Base-by-base conservation (phyloP, 148 eudicot species). In the Rhododendron henanense region DNA sequence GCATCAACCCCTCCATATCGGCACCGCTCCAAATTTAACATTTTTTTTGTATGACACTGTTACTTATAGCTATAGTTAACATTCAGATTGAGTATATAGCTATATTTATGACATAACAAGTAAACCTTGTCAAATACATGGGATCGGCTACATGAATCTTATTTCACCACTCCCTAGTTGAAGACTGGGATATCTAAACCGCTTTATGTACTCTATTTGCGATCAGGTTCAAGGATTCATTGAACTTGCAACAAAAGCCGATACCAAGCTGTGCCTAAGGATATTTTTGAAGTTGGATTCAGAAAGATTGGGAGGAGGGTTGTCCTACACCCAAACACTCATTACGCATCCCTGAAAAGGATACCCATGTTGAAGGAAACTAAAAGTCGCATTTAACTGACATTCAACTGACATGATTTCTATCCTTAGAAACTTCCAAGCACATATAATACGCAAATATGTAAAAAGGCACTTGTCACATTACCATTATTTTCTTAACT, bases 401-500 rank as follows among this genome's bases (percentile, higher is more conserved):
- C 76, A 28, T 33, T 41, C 47, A 37, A 37, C 19, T 28, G 74
- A 31, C 75, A 28, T 35, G n/a, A 75, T 75, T 25, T 47, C 78
- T 16, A 15, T 10, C 14, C 5, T 33, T 14, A 73, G 19, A 73
- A 33, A 75, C 47, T 31, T 75, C 23, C 47, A 37, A 37, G 23
- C 39, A 13, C 78, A 2, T 63, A 71, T 13, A 31, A 25, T 13
- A 71, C 39, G 8, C 39, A 71, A 71, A 31, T 14, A 71, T 39
- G 76, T 0, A 9, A 74, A 25, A 80, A 76, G 55, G 51, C 31
- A 83, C 83, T 41, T 2, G 28, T 51, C 50, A 86, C 47, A 16
- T 85, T 91, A 93, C 98, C 95, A 82, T 63, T 88, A 81, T 88
- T 85, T 81, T 59, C 73, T 79, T n/a, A 89, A 87, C 61, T 84